Conservation (phyloP, 768 basidiomycete genomes). For the Lactarius akahatsu region DNA sequence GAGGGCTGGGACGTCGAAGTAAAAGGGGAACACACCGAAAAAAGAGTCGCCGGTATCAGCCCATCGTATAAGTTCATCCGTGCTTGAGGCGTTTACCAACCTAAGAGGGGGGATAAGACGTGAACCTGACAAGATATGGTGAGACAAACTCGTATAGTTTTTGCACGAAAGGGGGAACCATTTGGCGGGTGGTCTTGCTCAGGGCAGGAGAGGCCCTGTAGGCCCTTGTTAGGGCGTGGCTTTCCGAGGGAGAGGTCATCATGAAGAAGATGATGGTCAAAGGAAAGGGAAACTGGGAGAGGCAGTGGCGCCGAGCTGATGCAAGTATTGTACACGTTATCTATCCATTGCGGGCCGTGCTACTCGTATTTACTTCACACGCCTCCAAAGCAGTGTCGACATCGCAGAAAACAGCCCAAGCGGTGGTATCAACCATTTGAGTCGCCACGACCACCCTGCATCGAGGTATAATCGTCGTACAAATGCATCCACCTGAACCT, state of each 20-base stretch:
- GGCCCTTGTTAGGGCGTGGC: slow-evolving; percentile 55
- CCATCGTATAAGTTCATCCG: slow-evolving; percentile 88
- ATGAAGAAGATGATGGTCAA: too few species aligned
- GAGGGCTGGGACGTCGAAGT: slow-evolving; percentile 16
- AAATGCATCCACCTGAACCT: slow-evolving; percentile 50
- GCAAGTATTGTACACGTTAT: background rate
- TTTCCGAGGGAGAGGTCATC: slow-evolving; percentile 39
- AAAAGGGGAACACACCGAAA: slow-evolving; percentile 55
- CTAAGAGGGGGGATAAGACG: slow-evolving; percentile 42
- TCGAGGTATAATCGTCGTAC: slow-evolving; percentile 43
- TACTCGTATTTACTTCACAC: slow-evolving; percentile 29
- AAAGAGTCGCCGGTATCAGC: slow-evolving; percentile 89
- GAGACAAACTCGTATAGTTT: slow-evolving; percentile 83
- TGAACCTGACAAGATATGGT: slow-evolving; percentile 20
- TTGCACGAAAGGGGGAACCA: slow-evolving; percentile 84
- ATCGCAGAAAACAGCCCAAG: slow-evolving; percentile 48
- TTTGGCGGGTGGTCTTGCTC: slow-evolving; percentile 47
- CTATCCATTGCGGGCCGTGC: background rate
- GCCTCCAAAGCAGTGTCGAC: slow-evolving; percentile 42
- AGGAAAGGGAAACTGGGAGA: background rate
- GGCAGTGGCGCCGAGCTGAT: background rate
- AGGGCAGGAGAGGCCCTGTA: slow-evolving; percentile 42
- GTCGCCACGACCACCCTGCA: slow-evolving; percentile 56
- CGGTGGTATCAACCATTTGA: slow-evolving; percentile 65
- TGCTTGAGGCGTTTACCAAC: slow-evolving; percentile 87